These are phyloP conservation scores for Holtermanniella nyarrowii DNA, from an alignment of 768 basidiomycete genomes.

Conservation along the genomic window DNA sequence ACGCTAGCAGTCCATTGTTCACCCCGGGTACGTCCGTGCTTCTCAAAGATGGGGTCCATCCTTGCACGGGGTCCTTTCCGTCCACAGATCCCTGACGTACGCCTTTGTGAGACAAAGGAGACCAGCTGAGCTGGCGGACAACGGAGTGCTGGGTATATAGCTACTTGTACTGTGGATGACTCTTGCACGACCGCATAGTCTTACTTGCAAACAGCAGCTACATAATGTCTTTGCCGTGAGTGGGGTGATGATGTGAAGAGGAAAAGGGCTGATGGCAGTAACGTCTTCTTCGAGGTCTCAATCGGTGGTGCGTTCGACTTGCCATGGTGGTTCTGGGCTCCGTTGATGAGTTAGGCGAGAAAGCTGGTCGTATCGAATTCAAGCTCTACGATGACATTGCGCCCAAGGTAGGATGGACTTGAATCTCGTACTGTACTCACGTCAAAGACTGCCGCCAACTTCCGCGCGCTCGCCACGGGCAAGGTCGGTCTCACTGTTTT, in stretches of 20 bases:
- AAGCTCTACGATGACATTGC: constrained; percentile 64
- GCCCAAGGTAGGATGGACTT: constrained; percentile 24
- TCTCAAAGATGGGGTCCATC: too few relatives aligned
- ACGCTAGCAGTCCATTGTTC: too few relatives aligned
- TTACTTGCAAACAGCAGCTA: too few relatives aligned
- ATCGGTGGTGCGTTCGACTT: constrained; percentile 22
- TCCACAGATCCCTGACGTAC: too few relatives aligned
- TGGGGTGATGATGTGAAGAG: background rate
- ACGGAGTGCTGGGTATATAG: too few relatives aligned
- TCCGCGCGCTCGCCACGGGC: constrained; percentile 67
- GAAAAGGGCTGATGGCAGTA: constrained; percentile 7
- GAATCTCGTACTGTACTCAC: background rate
- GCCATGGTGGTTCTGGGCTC: background rate
- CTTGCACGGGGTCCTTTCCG: too few relatives aligned
- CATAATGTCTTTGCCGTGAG: background rate
- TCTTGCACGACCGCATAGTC: too few relatives aligned
- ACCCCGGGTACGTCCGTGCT: too few relatives aligned
- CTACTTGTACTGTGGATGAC: too few relatives aligned
- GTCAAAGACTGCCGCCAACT: constrained; percentile 47
- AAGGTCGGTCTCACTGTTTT: constrained; percentile 14
- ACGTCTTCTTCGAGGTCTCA: constrained; percentile 34
- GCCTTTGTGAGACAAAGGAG: too few relatives aligned
- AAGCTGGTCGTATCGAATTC: constrained; percentile 49
- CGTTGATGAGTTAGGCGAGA: constrained; percentile 10
- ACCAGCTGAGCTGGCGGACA: too few relatives aligned